Base-by-base conservation (phyloP, 768 basidiomycete species). In the Lentinus tigrinus region DNA sequence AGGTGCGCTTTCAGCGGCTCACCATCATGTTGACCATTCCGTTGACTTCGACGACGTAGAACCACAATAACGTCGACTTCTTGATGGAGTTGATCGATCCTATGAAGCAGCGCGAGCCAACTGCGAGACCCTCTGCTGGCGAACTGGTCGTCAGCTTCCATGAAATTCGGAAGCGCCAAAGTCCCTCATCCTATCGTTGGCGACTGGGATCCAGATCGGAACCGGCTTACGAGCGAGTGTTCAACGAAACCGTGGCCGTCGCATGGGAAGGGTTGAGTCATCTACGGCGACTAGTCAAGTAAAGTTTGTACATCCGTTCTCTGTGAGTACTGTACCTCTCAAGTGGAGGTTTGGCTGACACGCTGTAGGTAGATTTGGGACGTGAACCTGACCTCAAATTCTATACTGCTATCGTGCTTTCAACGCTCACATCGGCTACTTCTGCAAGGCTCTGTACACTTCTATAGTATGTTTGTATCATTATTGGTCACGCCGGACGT, bases 181-280 rank as follows among this genome's bases (percentile, higher is more conserved):
- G 52, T 19, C 23, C 31, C 0, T 14, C 46, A 4, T n/a, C 27
- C 2, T 17, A 53, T 2, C 64, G 64, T 4, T 58, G 62, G 61
- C 51, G 64, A 5, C 50, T 65, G 2, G 56, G 56, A 3, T 21
- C 56, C 16, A 47, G 56, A 8, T 31, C 55, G 2, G 62, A 65
- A 38, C 47, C 52, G 3, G 17, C 28, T 4, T 38, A 53, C 28
- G 62, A 60, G 28, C 56, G 62, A 3, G 38, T 65, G 4, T 19
- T 65, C 10, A 61, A 65, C 54, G 61, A 63, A 34, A 56, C 64
- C 13, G 59, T 65, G 19, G 54, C 61, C 23, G 55, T 42, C 6
- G 59, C 64, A 9, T 37, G 53, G 8, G 59, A 63, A 21, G 56
- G 62, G 2, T 24, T 65, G 11, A 43, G 39, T 23, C 42, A 50